Base-by-base conservation (phyloP, 2,329 filamentous ascomycete species). In the Penicillium frequentans region DNA sequence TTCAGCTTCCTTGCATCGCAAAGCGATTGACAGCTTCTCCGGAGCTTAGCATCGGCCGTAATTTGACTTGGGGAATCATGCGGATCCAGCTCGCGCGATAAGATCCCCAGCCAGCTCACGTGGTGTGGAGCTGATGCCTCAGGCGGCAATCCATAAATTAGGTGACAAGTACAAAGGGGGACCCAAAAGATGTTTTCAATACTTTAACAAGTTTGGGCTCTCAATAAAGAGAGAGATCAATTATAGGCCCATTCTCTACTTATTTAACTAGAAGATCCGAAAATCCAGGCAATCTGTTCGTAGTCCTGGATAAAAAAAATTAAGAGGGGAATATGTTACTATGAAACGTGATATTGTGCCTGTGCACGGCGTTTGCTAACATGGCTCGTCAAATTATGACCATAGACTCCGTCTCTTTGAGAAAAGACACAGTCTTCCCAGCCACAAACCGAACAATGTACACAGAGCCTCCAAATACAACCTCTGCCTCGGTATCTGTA, bases 1-100 rank as follows among this genome's bases (percentile, higher is more conserved):
- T 48, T 46, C 26, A 45, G 19, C 27, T 46, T 54, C 44, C 44
- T 52, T 56, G 61, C 67, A 72, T 73, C 44, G 57, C 64, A 59
- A 27, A 52, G 49, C n/a, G 57, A 57, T 56, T 57, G 39, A 52
- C 14, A 55, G 47, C 39, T 55, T 39, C 46, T 24, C 31, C 42
- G 24, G 43, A 52, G 46, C 52, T 50, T 54, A 24, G 50, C 51
- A 26, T 55, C n/a, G 39, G 24, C 33, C 16, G 24, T 46, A 19
- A 26, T 35, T 23, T 23, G 33, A 29, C 16, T 52, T 57, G 48
- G 49, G 46, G 42, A 54, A 48, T 33, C 44, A 46, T 33, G 53
- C 31, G 55, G 49, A 54, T 48, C 44, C 52, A 49, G 16, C 35
- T 47, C 13, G 31, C 21, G 39, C 57, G 60, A 63, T 61, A 63